Evolutionary conservation across 768 basidiomycete genomes (phyloP).

Genomic region (Gloeophyllum trabeum): DNA sequence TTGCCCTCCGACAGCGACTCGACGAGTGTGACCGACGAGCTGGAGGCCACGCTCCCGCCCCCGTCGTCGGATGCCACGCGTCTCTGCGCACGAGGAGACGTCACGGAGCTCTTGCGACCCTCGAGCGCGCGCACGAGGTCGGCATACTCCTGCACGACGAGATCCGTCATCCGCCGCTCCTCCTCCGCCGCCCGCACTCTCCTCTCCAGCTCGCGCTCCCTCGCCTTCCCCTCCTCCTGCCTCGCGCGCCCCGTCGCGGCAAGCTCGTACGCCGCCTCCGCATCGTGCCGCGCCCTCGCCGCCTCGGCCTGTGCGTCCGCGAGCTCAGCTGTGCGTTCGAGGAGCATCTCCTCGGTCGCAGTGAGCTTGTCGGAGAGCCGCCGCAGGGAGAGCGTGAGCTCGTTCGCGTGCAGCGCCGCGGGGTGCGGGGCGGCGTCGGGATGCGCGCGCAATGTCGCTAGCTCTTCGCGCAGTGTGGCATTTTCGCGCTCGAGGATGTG

Average conservation of each 20-base stretch:
- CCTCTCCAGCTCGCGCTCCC: slow-evolving; percentile 37
- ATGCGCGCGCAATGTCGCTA: slow-evolving; percentile 39
- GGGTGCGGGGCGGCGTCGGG: slow-evolving; percentile 33
- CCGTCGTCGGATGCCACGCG: slow-evolving; percentile 1
- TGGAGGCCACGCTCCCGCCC: slow-evolving; percentile 1
- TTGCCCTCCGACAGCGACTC: slow-evolving; percentile 37
- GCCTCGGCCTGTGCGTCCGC: slow-evolving; percentile 30
- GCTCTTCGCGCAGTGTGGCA: slow-evolving; percentile 39
- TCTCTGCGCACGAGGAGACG: too few relatives aligned
- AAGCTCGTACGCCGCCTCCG: slow-evolving; percentile 43
- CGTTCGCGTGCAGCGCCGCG: slow-evolving; percentile 23
- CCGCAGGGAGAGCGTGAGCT: slow-evolving; percentile 61
- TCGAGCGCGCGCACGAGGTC: slow-evolving; percentile 61
- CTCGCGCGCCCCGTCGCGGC: slow-evolving; percentile 40
- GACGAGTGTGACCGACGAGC: slow-evolving; percentile 15
- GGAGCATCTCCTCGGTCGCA: slow-evolving; percentile 44
- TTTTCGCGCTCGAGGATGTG: slow-evolving; percentile 50
- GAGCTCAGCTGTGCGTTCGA: slow-evolving; percentile 36
- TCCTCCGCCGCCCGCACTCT: slow-evolving; percentile 40
- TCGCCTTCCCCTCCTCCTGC: slow-evolving; percentile 38
- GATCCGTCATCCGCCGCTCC: slow-evolving; percentile 49
- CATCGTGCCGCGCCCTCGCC: slow-evolving; percentile 25
- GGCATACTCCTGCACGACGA: slow-evolving; percentile 64
- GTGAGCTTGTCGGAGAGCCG: slow-evolving; percentile 59
- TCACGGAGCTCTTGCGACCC: slow-evolving; percentile 21